Evolutionary conservation across 352 stramenopile species (phyloP), one percentile per base, ranked within the genome.

Genomic region (Phytophthora aleatoria): DNA sequence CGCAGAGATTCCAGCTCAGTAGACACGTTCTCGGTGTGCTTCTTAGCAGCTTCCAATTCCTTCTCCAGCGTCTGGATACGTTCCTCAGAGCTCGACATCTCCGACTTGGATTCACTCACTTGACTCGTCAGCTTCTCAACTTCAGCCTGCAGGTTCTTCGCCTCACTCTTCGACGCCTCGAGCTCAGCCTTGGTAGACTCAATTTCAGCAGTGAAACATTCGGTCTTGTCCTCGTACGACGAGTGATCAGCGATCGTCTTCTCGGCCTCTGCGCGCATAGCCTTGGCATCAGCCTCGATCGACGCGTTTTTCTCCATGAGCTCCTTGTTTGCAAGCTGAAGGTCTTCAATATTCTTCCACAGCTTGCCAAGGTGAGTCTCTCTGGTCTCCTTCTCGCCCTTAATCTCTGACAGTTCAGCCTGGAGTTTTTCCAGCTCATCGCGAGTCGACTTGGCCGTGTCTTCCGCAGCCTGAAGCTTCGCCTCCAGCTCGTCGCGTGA

Each of bases 361-460:
- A 87, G 64, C 63, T 83, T 81, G 30, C 73, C 73, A 16, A 87
- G 68, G 33, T 81, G 76, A 45, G 73, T 81, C 63, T 87, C 74
- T 48, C 71, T 68, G 3, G 73, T 61, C 39, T 80, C 74, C 35
- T 81, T 71, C 20, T 77, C 71, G 6, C 73, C 65, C 53, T 81
- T 64, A 10, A 79, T 72, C 28, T 69, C 44, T 13, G 61, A 50
- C 26, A 85, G 49, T 33, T 59, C 27, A 44, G 61, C 55, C 50
- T 81, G 65, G 20, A 71, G 45, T 48, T 81, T 75, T 6, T 64
- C 31, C 12, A 77, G 38, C 35, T 76, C 57, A 2, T 70, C 54
- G 2, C 61, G 51, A 45, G 54, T 59, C 26, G 56, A 44, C 31
- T 61, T 53, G 10, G 61, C 45, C 4, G 57, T 39, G 28, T 54